Percentiles rank a stretch among this genome's conserved stretches.
Evolutionary conservation across 225 moss, liverwort and hornwort genomes (phyloP).

Genomic region (Bryum argenteum): DNA sequence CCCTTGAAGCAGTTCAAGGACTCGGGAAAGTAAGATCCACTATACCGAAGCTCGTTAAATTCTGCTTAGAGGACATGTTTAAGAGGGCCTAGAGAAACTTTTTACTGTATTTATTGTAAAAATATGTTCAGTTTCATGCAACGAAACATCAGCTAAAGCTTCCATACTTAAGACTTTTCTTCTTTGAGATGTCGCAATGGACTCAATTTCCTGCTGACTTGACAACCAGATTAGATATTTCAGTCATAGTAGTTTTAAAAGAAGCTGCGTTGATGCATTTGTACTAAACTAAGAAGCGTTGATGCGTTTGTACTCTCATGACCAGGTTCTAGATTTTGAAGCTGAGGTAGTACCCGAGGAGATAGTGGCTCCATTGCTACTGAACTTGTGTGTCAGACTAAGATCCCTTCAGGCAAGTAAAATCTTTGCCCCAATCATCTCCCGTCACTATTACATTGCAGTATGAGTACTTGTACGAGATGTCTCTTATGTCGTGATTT

Average conservation of each 20-base stretch:
- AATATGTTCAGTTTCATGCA: neutral
- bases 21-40: constrained; percentile 61
- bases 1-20: constrained; percentile 91
- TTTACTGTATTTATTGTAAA: neutral
- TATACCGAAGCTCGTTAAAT: neutral
- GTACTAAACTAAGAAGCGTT: neutral
- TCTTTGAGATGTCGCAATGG: neutral
- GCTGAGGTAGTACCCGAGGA: constrained; percentile 75
- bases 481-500: neutral
- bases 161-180: neutral
- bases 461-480: neutral
- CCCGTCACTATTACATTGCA: neutral
- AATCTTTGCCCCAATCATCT: neutral
- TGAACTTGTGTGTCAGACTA: constrained; percentile 90
- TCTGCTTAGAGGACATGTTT: neutral
- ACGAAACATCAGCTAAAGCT: neutral
- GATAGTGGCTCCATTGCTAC: constrained; percentile 86
- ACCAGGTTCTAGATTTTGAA: constrained; percentile 74
- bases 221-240: neutral
- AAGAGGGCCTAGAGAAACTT: constrained; percentile 2
- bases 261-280: neutral
- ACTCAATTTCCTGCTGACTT: constrained; percentile 20
- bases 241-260: neutral
- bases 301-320: constrained; percentile 21
- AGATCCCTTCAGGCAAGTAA: constrained; percentile 85